A percentile compares a stretch with the other conserved stretches of the same genome.
These are phyloP conservation scores for Penicillium frequentans DNA, from an alignment of 2,329 filamentous ascomycete species.

Conservation along the genomic window DNA sequence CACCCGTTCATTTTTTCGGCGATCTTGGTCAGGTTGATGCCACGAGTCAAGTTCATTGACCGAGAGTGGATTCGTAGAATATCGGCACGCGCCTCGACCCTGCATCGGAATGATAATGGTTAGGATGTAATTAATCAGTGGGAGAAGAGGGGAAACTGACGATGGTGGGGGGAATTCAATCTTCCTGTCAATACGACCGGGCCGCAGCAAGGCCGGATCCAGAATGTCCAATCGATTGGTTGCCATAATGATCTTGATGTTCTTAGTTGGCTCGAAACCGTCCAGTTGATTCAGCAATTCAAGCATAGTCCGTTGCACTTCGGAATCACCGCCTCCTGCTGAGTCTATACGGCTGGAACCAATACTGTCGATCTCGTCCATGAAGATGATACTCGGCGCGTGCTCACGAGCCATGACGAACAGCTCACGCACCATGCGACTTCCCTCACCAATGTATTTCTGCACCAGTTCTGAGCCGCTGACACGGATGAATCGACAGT, in stretches of 20 bases:
- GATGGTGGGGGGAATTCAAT: conserved; percentile 98
- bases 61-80: conserved; percentile 96
- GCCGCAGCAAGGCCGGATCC: conserved; percentile 88
- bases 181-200: conserved; percentile 97
- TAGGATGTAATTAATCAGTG: conserved; percentile 12
- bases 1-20: conserved; percentile 99
- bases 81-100: conserved; percentile 90
- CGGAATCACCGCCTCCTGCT: conserved; percentile 90
- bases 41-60: conserved; percentile 97
- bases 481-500: conserved; percentile 98
- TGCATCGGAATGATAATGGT: conserved; percentile 24
- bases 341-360: conserved; percentile 96
- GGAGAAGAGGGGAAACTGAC: conserved; percentile 32
- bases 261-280: conserved; percentile 98
- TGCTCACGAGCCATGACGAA: conserved; percentile 99
- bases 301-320: conserved; percentile 98
- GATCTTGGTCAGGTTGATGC: conserved; percentile 97
- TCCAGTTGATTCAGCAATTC: conserved; percentile 98
- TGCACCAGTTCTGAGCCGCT: conserved; percentile 95
- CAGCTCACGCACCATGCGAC: conserved; percentile 95
- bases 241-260: conserved; percentile 99
- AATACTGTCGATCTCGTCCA: conserved; percentile 99
- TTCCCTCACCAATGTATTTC: conserved; percentile 98
- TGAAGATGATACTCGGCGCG: conserved; percentile 98
- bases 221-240: conserved; percentile 97